Percentiles rank a stretch among this genome's conserved stretches.
Evolutionary conservation across 768 basidiomycete species (phyloP).

Genomic region (Kwoniella sp.): DNA sequence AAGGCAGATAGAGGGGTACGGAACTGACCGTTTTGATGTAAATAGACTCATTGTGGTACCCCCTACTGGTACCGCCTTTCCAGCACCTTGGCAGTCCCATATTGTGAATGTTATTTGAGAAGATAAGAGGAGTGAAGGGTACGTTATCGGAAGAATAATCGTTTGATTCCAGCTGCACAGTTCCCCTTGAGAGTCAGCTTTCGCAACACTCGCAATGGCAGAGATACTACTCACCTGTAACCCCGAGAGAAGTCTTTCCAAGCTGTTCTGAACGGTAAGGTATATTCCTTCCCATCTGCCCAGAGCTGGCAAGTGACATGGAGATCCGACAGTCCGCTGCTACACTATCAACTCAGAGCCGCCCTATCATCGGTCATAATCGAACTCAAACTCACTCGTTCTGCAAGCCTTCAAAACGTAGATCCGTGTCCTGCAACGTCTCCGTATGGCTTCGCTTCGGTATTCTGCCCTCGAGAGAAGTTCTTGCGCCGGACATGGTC

Average conservation of each 20-base stretch:
- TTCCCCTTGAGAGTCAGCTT: neutral
- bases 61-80: constrained; percentile 78
- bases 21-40: constrained; percentile 83
- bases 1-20: no score
- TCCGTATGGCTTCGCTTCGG: constrained; percentile 74
- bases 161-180: constrained; percentile 88
- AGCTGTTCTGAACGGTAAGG: constrained; percentile 85
- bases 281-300: constrained; percentile 89
- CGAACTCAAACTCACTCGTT: constrained; percentile 62
- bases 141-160: constrained; percentile 86
- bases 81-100: constrained; percentile 88
- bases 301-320: constrained; percentile 90
- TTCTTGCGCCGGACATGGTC: constrained; percentile 23
- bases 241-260: constrained; percentile 87
- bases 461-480: constrained; percentile 71
- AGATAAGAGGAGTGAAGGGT: constrained; percentile 85
- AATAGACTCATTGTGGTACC: constrained; percentile 89
- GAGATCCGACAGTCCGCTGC: constrained; percentile 85
- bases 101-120: constrained; percentile 91
- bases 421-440: constrained; percentile 76
- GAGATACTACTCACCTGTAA: constrained; percentile 64
- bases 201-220: neutral
- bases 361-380: no score
- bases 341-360: no score
- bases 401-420: constrained; percentile 77